Evolutionary conservation across 371 early-diverging fungal genomes (phyloP).

Genomic region (Vittaforma corneae): DNA sequence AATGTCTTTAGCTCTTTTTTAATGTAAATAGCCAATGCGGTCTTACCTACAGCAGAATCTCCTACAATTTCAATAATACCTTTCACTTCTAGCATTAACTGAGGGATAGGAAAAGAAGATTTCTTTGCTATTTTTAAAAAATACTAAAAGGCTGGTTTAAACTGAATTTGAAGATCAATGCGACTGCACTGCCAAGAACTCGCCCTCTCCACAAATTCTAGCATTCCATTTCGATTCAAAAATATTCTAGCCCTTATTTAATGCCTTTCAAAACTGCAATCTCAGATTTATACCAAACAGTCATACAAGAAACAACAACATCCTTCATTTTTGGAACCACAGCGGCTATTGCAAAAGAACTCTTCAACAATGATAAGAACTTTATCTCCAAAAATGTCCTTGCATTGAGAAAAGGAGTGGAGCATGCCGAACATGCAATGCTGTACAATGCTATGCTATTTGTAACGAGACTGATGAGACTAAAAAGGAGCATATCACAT

Average conservation of each 20-base stretch:
- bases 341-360: slow-evolving; percentile 5
- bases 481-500: background rate
- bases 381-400: slow-evolving; percentile 5
- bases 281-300: slow-evolving; percentile 12
- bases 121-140: too few species aligned
- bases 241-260: background rate
- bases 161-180: too few species aligned
- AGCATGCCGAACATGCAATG: slow-evolving; percentile 20
- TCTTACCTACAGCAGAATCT: slow-evolving; percentile 38
- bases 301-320: slow-evolving; percentile 9
- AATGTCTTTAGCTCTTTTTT: slow-evolving; percentile 22
- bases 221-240: background rate
- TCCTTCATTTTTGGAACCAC: slow-evolving; percentile 30
- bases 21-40: slow-evolving; percentile 29
- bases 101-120: too few species aligned
- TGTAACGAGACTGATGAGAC: background rate
- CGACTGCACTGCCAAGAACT: too few species aligned
- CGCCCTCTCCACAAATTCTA: too few species aligned
- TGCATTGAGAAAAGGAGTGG: slow-evolving; percentile 19
- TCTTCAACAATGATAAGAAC: slow-evolving; percentile 18
- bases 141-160: too few species aligned
- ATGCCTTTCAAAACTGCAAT: slow-evolving; percentile 12
- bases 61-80: slow-evolving; percentile 48
- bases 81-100: slow-evolving; percentile 9
- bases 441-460: background rate